Evolutionary conservation across 169 alveolate genomes (phyloP).

Genomic region (Eimeria tenella): DNA sequence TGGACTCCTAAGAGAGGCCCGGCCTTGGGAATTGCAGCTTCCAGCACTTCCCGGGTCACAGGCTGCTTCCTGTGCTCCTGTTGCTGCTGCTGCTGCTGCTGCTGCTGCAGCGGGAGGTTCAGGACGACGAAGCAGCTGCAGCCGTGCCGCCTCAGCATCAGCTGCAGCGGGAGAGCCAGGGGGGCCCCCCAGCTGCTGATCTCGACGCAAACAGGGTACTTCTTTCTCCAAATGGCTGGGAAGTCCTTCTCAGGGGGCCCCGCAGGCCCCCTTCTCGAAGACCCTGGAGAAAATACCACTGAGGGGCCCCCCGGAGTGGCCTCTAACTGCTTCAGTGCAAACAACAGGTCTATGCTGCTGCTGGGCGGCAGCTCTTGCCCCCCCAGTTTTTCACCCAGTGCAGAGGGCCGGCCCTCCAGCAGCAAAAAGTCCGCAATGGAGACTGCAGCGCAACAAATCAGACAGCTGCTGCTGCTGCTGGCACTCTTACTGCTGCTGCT

Average conservation of each 20-base stretch:
- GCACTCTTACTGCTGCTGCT: too few species aligned
- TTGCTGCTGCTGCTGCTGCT: neutral
- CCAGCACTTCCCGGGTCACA: neutral
- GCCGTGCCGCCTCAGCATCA: conserved; percentile 42
- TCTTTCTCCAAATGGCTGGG: neutral
- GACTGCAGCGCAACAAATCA: neutral
- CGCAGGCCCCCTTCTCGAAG: neutral
- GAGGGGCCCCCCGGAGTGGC: neutral
- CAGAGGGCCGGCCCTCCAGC: conserved; percentile 21
- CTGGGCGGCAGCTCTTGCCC: conserved; percentile 3
- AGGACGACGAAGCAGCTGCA: conserved; percentile 47
- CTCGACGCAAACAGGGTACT: conserved; percentile 42
- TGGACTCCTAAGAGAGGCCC: neutral
- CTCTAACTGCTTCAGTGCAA: conserved; percentile 26
- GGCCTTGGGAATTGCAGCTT: neutral
- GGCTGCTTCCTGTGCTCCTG: too few species aligned
- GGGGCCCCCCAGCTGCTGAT: conserved; percentile 29
- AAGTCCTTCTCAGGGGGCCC: neutral
- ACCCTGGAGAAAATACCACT: neutral
- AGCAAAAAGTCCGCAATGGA: conserved; percentile 30
- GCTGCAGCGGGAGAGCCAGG: conserved; percentile 31
- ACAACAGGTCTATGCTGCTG: conserved; percentile 40
- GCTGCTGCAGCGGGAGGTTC: conserved; percentile 33
- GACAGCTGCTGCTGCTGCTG: too few species aligned
- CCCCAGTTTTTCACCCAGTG: neutral